Evolutionary conservation across 2,329 filamentous ascomycete species (phyloP), one percentile per base, ranked within the genome.

Genomic region (Fusarium bactridioides): DNA sequence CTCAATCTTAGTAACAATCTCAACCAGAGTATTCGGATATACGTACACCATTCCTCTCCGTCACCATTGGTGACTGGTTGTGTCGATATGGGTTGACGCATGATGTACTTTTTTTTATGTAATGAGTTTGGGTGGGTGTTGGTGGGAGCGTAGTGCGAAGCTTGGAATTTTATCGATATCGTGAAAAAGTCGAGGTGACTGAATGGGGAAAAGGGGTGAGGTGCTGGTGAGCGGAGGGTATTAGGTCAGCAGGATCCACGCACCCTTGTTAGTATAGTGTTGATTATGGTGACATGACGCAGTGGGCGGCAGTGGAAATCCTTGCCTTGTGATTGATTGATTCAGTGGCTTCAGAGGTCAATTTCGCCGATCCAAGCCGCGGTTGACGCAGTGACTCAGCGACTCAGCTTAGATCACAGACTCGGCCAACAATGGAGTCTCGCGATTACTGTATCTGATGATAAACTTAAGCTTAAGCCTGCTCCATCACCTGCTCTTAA

Each of bases 11-110:
- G 48, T 35, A 47, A 47, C 61, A 35, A 27, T 50, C 19, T 37
- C 37, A 51, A 31, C 21, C 25, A 6, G 12, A 53, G 21, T 45
- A 31, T 11, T 33, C 31, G 23, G 27, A n/a, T 3, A 19, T 35
- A 67, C 71, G n/a, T 74, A 74, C 72, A 74, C 61, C 61, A 60
- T n/a, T 74, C 71, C 15, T 72, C 68, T 10, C 44, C 55, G 15
- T 68, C 70, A 19, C 35, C 70, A 31, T 37, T 59, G 19, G 67
- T 37, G n/a, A 31, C 53, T 5, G 45, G 27, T 27, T 55, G 50
- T 25, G 54, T 44, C 19, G 54, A 33, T 45, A 74, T 29, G 19
- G 19, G 44, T 27, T 73, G 70, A 13, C 58, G 61, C 70, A 73
- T 73, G 44, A n/a, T 41, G 18, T 11, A 25, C 15, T 41, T n/a